Percentiles rank a stretch among this genome's conserved stretches.
Conservation (phyloP, 306 rosid species). For the Corylus heterophylla region DNA sequence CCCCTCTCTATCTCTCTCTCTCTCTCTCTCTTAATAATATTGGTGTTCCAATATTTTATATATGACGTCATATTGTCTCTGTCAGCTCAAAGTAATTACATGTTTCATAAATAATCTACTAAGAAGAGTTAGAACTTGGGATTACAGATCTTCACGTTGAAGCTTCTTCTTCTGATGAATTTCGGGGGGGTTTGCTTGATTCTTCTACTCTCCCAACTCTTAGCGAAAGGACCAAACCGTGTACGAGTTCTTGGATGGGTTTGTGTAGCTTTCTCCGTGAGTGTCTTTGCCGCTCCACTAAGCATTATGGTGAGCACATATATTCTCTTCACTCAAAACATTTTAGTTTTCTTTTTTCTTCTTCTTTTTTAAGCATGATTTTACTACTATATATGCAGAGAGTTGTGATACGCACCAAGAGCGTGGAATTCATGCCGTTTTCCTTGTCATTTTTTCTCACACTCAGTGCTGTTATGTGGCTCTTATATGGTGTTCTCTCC, state of each 20-base stretch:
- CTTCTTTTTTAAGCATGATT: not conserved
- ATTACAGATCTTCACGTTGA: slow-evolving; percentile 61
- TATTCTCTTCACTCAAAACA: not conserved
- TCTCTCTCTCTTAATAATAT: too few species aligned
- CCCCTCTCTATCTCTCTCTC: too few species aligned
- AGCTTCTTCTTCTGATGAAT: slow-evolving; percentile 61
- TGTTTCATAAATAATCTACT: not conserved
- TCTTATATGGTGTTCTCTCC: slow-evolving; percentile 62
- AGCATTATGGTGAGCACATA: slow-evolving; percentile 62
- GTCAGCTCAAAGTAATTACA: too few species aligned
- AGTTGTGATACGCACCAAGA: slow-evolving; percentile 85
- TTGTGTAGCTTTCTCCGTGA: slow-evolving; percentile 71
- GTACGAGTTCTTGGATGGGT: slow-evolving; percentile 79
- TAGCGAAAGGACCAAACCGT: slow-evolving; percentile 52
- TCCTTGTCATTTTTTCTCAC: slow-evolving; percentile 80
- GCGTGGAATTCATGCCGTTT: slow-evolving; percentile 97
- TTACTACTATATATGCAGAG: slow-evolving; percentile 39
- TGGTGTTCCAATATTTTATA: too few species aligned
- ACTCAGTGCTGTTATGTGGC: slow-evolving; percentile 77
- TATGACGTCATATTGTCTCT: too few species aligned
- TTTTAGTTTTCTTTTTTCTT: not conserved
- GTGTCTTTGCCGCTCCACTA: slow-evolving; percentile 88
- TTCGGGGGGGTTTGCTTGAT: slow-evolving; percentile 67
- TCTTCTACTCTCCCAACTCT: slow-evolving; percentile 63
- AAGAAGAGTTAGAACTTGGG: slow-evolving; percentile 2